Evolutionary conservation across 176 grass and related monocot genomes (phyloP), one percentile per base, ranked within the genome.

Genomic region (Musa troglodytarum): DNA sequence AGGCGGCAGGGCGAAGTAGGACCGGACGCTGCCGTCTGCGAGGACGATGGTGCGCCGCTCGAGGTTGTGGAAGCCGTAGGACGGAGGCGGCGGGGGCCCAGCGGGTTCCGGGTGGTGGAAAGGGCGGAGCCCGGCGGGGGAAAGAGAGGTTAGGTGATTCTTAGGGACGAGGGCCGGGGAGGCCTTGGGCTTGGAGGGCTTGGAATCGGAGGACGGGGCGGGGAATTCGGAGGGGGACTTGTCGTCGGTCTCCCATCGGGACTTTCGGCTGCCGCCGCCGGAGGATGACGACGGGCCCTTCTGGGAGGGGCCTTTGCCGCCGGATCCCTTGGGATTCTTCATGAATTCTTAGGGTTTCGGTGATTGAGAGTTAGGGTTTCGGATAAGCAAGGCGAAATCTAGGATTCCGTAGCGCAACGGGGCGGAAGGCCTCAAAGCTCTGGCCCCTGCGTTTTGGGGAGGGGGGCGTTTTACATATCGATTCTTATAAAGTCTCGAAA

Each of bases 1-100:
- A 0, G 69, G 88, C 0, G 94, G 94, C 57, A 99, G 87, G 8
- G 79, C 91, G 25, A 99, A 99, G 81, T 99, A 99, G 83, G 91
- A 82, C 22, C 96, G 86, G 69, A 92, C 76, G 12, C 83, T 91
- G 65, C 96, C 88, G 16, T 99, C 86, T 1, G 96, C 92, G 57
- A 99, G 83, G 10, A 81, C 55, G 24, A 99, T 88, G 11, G 81
- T 85, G 52, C 85, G 85, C 53, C 85, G 77, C 65, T 87, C 85
- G 53, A 87, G 76, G 74, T 82, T 78, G 57, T 80, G 78, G 78
- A 80, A 54, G 53, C 81, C 68, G 53, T 81, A 61, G 17, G 85
- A 17, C 11, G 72, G 77, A 26, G 68, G 70, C 52, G 76, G 84
- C 77, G 78, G 69, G 83, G 86, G 62, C 78, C 85, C 57, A 86